Evolutionary conservation across 2,329 filamentous ascomycete species (phyloP).

Genomic region (Capronia americana): DNA sequence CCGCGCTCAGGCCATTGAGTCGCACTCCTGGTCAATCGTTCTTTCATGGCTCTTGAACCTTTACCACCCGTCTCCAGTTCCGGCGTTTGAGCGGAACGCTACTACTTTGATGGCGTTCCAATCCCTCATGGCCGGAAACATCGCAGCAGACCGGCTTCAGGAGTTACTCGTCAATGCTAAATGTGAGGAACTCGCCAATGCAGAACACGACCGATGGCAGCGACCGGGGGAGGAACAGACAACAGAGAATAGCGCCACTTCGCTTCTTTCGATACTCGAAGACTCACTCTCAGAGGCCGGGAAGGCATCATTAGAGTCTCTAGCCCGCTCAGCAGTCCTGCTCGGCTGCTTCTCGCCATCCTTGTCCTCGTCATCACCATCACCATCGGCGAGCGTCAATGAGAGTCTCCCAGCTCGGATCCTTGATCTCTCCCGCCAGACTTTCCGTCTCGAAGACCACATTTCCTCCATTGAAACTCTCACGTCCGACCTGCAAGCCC

Average conservation of each 20-base stretch:
- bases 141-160: constrained; percentile 41
- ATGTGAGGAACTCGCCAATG: constrained; percentile 18
- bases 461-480: constrained; percentile 44
- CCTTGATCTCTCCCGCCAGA: constrained; percentile 61
- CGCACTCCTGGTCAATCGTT: constrained; percentile 89
- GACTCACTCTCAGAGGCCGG: constrained; percentile 17
- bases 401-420: constrained; percentile 46
- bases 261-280: constrained; percentile 17
- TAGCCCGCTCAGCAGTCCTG: constrained; percentile 24
- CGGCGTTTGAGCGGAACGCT: constrained; percentile 82
- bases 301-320: constrained; percentile 24
- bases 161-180: constrained; percentile 50
- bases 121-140: constrained; percentile 36
- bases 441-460: constrained; percentile 62
- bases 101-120: constrained; percentile 62
- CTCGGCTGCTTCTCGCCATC: constrained; percentile 14
- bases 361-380: background rate
- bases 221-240: background rate
- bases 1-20: constrained; percentile 77
- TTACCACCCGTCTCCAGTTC: constrained; percentile 68
- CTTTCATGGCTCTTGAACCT: constrained; percentile 80
- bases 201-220: background rate
- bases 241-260: background rate
- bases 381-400: constrained; percentile 37
- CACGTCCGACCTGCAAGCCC: constrained; percentile 13